phyloP scores from a whole-genome alignment of 768 basidiomycete species.

The Leucosporidium scottii region DNA sequence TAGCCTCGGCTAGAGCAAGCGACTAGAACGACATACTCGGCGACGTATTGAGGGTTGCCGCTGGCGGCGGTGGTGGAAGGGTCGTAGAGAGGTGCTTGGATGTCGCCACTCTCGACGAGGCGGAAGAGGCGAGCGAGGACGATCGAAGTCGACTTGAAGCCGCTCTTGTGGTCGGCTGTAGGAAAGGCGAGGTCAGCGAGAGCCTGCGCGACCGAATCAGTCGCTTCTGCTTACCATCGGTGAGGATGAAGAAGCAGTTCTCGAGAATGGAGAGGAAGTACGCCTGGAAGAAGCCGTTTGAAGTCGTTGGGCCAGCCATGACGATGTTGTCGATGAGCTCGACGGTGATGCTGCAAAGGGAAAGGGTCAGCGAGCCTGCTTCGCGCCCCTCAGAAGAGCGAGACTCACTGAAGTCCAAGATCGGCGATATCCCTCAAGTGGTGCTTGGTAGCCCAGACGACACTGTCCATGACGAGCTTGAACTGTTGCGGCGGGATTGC shows the following conservation, averaged over 20 bases:
- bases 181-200: neutral
- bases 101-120: conserved; percentile 71
- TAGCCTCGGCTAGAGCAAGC: neutral
- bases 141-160: conserved; percentile 64
- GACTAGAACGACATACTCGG: conserved; percentile 44
- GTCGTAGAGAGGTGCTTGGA: conserved; percentile 79
- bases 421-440: conserved; percentile 98
- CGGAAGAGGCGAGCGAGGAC: conserved; percentile 91
- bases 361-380: neutral
- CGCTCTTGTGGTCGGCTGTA: conserved; percentile 85
- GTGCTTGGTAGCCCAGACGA: conserved; percentile 99
- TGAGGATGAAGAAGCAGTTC: conserved; percentile 94
- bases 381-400: neutral
- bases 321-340: conserved; percentile 96
- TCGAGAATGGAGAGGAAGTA: conserved; percentile 83
- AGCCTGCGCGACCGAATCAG: too few species aligned
- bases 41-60: conserved; percentile 67
- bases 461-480: conserved; percentile 95
- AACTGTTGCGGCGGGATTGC: conserved; percentile 71
- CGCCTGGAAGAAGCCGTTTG: conserved; percentile 86
- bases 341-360: conserved; percentile 58
- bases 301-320: conserved; percentile 62
- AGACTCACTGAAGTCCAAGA: conserved; percentile 50
- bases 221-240: conserved; percentile 39
- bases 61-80: conserved; percentile 49